Evolutionary conservation across 208 protist genomes (phyloP), one percentile per base, ranked within the genome.

Genomic region (Histomonas meleagridis): DNA sequence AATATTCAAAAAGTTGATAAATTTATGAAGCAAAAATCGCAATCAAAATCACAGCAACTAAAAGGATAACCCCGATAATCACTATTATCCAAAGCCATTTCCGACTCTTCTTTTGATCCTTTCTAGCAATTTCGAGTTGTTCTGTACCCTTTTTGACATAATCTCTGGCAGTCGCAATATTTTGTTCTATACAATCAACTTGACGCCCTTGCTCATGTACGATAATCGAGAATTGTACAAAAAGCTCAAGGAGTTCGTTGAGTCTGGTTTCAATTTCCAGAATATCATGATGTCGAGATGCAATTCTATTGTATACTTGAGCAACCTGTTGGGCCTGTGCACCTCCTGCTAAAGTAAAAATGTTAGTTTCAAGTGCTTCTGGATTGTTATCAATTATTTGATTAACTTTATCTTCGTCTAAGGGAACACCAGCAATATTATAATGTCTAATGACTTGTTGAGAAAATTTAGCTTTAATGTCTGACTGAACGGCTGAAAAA

Each of bases 241-340:
- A 86, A 4, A 86, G 35, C 23, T 86, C 76, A 43, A 86, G 43
- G 16, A 86, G 18, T 38, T 86, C 76, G 16, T 28, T 32, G 51
- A 86, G 55, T 43, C 76, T 86, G 10, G 21, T 32, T 86, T 86
- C 76, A 55, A 86, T 86, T 1, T 46, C 46, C 32, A 86, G 55
- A 86, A 86, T 86, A 86, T 86, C 76, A 18, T 86, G 40, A 43
- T 86, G 76, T 38, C 76, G 40, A 16, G 76, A 43, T n/a, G 76
- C 76, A 55, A 86, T 86, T 38, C 16, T 55, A 86, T 86, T 86
- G 46, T 86, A 86, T 35, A 48, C 55, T 38, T 86, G n/a, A 38
- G 46, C 76, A 14, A 86, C 46, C 55, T 51, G 10, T 86, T 86
- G 40, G 4, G 46, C 38, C 55, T 43, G 40, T 18, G 76, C 76